Evolutionary conservation across 805 yeast genomes (phyloP).

Genomic region (Candida alai): DNA sequence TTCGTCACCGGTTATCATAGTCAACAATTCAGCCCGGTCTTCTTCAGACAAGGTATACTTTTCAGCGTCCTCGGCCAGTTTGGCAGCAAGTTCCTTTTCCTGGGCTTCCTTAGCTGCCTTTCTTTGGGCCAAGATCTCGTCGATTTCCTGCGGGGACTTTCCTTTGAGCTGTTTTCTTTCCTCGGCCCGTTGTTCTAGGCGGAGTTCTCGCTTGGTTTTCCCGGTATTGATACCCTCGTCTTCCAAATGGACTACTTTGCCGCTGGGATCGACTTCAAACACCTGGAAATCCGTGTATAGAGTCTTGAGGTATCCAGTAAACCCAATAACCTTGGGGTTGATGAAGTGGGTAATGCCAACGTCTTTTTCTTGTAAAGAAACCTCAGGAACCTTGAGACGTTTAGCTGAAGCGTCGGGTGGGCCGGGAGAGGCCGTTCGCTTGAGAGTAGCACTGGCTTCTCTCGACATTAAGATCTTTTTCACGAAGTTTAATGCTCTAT

Average conservation of each 20-base stretch:
- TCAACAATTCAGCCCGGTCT: slow-evolving; percentile 45
- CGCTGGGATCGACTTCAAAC: slow-evolving; percentile 72
- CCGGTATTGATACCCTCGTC: slow-evolving; percentile 66
- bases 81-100: slow-evolving; percentile 34
- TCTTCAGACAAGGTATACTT: slow-evolving; percentile 45
- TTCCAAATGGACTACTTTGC: slow-evolving; percentile 66
- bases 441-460: not conserved
- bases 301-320: slow-evolving; percentile 77
- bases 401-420: too few species aligned
- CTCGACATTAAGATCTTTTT: too few species aligned
- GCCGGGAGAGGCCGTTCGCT: not conserved
- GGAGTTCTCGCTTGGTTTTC: slow-evolving; percentile 44
- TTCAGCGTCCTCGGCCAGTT: slow-evolving; percentile 19
- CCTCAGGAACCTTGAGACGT: too few species aligned
- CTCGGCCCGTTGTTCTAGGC: slow-evolving; percentile 39
- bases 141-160: slow-evolving; percentile 31
- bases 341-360: slow-evolving; percentile 84
- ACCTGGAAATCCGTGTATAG: slow-evolving; percentile 92
- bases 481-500: too few species aligned
- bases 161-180: slow-evolving; percentile 29
- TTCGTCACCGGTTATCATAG: slow-evolving; percentile 57
- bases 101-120: slow-evolving; percentile 21
- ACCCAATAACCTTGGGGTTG: slow-evolving; percentile 50
- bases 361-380: too few species aligned
- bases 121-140: slow-evolving; percentile 21